A percentile compares a stretch with the other conserved stretches of the same genome.
Evolutionary conservation across 2,329 filamentous ascomycete genomes (phyloP).

Genomic region (Alternaria alternata): DNA sequence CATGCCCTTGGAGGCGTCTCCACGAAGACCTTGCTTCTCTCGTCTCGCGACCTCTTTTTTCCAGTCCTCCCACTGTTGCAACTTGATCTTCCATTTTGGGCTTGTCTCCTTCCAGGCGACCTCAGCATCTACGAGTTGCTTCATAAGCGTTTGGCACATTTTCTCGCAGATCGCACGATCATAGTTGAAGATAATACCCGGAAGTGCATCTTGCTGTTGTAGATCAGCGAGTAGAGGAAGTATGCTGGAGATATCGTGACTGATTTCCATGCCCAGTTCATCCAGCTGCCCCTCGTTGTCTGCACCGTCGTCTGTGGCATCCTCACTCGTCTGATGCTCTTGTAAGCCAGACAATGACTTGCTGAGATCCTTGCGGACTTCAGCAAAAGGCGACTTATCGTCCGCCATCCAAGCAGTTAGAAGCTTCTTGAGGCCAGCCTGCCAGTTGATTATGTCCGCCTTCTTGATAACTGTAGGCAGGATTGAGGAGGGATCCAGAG

Average conservation of each 20-base stretch:
- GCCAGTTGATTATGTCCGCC: constrained; percentile 72
- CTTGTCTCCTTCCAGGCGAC: constrained; percentile 64
- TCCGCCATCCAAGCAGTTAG: constrained; percentile 69
- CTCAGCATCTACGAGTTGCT: constrained; percentile 64
- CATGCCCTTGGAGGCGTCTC: constrained; percentile 55
- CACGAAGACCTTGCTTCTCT: constrained; percentile 56
- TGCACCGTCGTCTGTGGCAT: constrained; percentile 12
- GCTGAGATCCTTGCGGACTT: constrained; percentile 58
- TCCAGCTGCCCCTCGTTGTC: constrained; percentile 28
- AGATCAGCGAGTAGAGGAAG: constrained; percentile 68
- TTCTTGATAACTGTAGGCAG: constrained; percentile 68
- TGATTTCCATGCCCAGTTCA: constrained; percentile 31
- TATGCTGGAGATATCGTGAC: constrained; percentile 54
- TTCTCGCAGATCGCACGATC: constrained; percentile 71
- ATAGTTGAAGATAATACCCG: constrained; percentile 80
- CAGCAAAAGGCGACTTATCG: constrained; percentile 60
- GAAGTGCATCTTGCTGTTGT: constrained; percentile 70
- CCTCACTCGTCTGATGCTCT: constrained; percentile 6
- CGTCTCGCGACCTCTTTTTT: constrained; percentile 58
- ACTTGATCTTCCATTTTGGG: constrained; percentile 66
- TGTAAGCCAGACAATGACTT: constrained; percentile 20
- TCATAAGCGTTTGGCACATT: constrained; percentile 62
- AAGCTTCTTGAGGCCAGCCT: constrained; percentile 65
- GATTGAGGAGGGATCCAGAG: constrained; percentile 59
- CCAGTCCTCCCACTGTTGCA: constrained; percentile 67